A percentile compares a stretch with the other conserved stretches of the same genome.
phyloP scores from a whole-genome alignment of 164 flowering plant species.

The Berberis vulgaris region DNA sequence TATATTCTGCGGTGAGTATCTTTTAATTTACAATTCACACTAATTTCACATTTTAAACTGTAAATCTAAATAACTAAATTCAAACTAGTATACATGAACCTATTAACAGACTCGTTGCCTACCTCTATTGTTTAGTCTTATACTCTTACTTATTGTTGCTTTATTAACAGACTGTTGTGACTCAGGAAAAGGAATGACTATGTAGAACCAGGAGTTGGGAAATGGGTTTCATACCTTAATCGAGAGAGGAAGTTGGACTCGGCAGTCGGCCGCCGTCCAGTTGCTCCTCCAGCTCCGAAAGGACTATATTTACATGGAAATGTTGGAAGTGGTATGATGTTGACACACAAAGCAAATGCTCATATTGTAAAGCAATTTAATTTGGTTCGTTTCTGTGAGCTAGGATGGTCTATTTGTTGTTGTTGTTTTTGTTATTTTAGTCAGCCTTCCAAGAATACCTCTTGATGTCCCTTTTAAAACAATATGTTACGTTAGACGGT shows the following conservation, averaged over 20 bases:
- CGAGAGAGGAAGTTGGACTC: constrained; percentile 84
- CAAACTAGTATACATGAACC: too few species aligned
- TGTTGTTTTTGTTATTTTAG: too few species aligned
- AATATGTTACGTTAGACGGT: too few species aligned
- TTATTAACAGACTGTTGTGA: constrained; percentile 7
- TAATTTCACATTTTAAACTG: too few species aligned
- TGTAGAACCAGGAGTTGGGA: constrained; percentile 91
- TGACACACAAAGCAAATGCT: neutral
- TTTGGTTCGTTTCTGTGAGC: too few species aligned
- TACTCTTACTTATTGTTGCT: neutral
- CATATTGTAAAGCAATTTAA: neutral
- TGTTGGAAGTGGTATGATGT: constrained; percentile 85
- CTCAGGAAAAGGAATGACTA: constrained; percentile 37
- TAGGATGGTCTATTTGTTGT: too few species aligned
- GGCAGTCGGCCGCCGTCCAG: constrained; percentile 64
- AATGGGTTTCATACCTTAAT: constrained; percentile 90
- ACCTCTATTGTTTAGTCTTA: neutral
- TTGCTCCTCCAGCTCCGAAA: constrained; percentile 85
- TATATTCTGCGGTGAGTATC: constrained; percentile 48
- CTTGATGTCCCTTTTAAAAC: too few species aligned
- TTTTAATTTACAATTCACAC: neutral
- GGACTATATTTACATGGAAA: constrained; percentile 87
- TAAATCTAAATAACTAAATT: too few species aligned
- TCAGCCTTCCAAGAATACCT: too few species aligned
- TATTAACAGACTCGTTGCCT: too few species aligned